Evolutionary conservation across 441 rosid species (phyloP).

Genomic region (Isatis lusitanica): DNA sequence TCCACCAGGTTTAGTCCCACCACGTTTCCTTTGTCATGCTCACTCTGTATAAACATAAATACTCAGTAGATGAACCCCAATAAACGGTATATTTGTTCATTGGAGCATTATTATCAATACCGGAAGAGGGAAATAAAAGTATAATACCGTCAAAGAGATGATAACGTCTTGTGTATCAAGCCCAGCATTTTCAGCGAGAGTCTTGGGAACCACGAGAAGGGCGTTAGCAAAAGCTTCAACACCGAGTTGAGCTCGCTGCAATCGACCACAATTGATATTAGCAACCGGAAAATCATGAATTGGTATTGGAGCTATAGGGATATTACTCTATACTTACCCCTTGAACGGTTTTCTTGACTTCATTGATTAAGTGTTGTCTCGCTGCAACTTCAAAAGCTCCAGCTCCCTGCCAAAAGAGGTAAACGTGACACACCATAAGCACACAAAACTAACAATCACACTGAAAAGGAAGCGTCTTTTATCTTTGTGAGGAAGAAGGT

Average conservation of each 20-base stretch:
- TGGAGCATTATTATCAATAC: neutral
- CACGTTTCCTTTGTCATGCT: constrained; percentile 85
- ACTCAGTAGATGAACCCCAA: neutral
- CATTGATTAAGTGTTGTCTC: constrained; percentile 73
- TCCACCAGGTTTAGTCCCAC: constrained; percentile 83
- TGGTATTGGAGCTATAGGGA: constrained; percentile 6
- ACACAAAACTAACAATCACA: neutral
- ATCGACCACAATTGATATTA: constrained; percentile 15
- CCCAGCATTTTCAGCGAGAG: constrained; percentile 93
- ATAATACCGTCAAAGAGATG: constrained; percentile 72
- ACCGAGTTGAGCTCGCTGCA: constrained; percentile 95
- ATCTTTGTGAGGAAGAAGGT: constrained; percentile 2
- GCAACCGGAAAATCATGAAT: neutral
- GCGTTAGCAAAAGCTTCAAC: constrained; percentile 95
- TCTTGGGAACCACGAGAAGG: constrained; percentile 87
- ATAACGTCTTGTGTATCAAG: constrained; percentile 94
- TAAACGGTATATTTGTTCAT: neutral
- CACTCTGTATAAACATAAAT: constrained; percentile 55
- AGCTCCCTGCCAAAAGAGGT: constrained; percentile 65
- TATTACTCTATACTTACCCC: constrained; percentile 59
- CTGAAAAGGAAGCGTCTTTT: neutral
- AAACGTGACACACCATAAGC: constrained; percentile 5
- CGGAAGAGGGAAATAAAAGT: neutral
- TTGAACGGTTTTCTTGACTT: constrained; percentile 86
- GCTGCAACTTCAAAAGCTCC: constrained; percentile 99